Base-by-base conservation (phyloP, 2,329 filamentous ascomycete species). In the Penicillium sp. region DNA sequence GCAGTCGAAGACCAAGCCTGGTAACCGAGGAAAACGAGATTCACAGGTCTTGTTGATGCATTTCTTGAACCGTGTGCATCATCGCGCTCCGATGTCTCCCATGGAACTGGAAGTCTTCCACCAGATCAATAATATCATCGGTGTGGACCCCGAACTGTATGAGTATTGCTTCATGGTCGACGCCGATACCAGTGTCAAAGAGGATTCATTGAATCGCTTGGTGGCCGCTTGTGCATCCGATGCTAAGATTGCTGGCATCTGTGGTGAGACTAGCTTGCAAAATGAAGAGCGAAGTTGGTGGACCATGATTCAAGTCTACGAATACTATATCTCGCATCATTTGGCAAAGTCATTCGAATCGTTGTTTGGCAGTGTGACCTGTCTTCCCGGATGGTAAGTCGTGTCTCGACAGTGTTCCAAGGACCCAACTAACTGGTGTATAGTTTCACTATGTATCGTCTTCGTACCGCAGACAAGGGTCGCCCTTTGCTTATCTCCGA, bases 271-370 rank as follows among this genome's bases (percentile, higher is more conserved):
- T 1, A 94, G 88, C 74, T 81, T 99, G 68, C 90, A 97, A 72
- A 99, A 99, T 68, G 93, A 97, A 73, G 91, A 97, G 67, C 84
- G 88, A 63, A 92, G 88, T 67, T 97, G 92, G 92, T 96, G 91
- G 90, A 99, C 94, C 12, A 99, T 99, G 94, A 99, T 99, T 69
- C 94, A 99, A 74, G 94, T 99, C 62, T 99, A 99, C 78, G 94
- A 99, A 75, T 99, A 99, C 81, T 99, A 92, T 75, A 99, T 99
- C 70, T 97, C 94, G 27, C 94, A 99, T 81, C 89, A 99, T 76
- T 79, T 99, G 73, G 82, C 94, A 51, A 99, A 99, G 79, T 91
- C 94, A 59, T 99, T 99, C 71, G 94, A 99, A 74, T 97, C 92
- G 57, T 85, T 99, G 57, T 99, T 99, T 70, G 94, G 92, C 70